phyloP scores from a whole-genome alignment of 768 basidiomycete species.

The Podaxis pistillaris region DNA sequence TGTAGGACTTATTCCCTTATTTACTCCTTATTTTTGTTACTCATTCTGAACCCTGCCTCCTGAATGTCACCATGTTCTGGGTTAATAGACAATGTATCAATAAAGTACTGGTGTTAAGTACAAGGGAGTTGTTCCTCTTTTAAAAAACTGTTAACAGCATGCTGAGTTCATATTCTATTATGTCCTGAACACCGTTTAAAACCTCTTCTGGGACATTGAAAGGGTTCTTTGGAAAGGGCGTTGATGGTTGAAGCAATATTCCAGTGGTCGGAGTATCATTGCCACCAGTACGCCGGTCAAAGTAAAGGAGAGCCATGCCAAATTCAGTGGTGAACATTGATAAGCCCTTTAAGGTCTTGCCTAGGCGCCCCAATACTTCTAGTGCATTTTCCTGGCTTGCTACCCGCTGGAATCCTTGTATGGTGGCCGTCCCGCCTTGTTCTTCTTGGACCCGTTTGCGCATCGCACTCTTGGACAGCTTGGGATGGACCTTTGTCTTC shows the following conservation, averaged over 20 bases:
- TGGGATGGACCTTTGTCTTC: background rate
- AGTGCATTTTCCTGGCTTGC: background rate
- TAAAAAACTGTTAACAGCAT: background rate
- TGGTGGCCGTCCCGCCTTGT: background rate
- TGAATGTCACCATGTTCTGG: no score
- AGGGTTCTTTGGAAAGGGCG: background rate
- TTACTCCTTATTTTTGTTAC: no score
- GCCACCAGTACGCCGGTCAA: background rate
- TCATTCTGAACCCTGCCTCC: no score
- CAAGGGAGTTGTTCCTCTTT: background rate
- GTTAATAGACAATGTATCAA: no score
- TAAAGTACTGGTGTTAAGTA: background rate
- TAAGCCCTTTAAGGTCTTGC: background rate
- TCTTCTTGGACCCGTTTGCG: background rate
- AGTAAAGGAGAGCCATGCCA: background rate
- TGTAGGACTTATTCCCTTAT: no score
- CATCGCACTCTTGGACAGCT: background rate
- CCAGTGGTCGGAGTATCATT: background rate
- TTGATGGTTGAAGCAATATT: background rate
- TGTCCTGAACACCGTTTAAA: background rate
- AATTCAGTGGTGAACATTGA: background rate
- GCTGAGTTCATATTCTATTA: background rate
- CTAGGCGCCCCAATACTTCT: background rate
- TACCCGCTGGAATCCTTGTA: background rate
- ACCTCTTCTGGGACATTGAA: background rate